Evolutionary conservation across 495 filamentous ascomycete genomes (phyloP), one percentile per base, ranked within the genome.

Genomic region (Penicillium bialowiezense): DNA sequence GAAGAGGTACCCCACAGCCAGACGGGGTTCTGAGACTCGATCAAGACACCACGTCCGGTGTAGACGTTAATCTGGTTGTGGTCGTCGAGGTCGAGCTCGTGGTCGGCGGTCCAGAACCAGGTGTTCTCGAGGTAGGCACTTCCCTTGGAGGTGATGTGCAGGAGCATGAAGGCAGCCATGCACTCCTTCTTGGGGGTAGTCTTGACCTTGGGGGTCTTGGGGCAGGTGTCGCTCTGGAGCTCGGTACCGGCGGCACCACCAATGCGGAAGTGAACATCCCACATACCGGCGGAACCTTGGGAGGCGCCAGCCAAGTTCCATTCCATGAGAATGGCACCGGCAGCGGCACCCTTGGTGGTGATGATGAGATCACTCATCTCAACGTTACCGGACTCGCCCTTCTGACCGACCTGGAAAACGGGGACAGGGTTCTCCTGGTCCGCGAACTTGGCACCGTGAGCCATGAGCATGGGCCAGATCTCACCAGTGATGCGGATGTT

Each of bases 51-150:
- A 50, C 92, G 88, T 36, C 90, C 92, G 59, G 89, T 96, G 76
- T 85, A 97, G 55, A 97, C 80, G 67, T 93, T 87, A 68, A 96
- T 86, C 68, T 96, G 92, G 50, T 80, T 81, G 69, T 88, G 81
- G 59, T 87, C 85, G 7, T 67, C 36, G 3, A 82, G 79, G 63
- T 96, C 92, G 33, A 97, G 85, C 51, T 90, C 87, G 73, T 97
- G 92, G 67, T 97, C 92, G 2, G 92, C 83, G 21, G 91, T 90
- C 92, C 92, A 97, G 68, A 86, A 88, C 92, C 92, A 97, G 35
- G 81, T 83, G 70, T 97, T 97, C 71, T 96, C 92, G 39, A 95
- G 68, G 66, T 96, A 95, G 13, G 84, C 79, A 44, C 80, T 84
- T 5, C 79, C 88, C 20, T 81, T 73, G 37, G 77, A 59, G 5